A percentile compares a stretch with the other conserved stretches of the same genome.
Conservation (phyloP, 2,329 filamentous ascomycete genomes). For the Alternaria arborescens region DNA sequence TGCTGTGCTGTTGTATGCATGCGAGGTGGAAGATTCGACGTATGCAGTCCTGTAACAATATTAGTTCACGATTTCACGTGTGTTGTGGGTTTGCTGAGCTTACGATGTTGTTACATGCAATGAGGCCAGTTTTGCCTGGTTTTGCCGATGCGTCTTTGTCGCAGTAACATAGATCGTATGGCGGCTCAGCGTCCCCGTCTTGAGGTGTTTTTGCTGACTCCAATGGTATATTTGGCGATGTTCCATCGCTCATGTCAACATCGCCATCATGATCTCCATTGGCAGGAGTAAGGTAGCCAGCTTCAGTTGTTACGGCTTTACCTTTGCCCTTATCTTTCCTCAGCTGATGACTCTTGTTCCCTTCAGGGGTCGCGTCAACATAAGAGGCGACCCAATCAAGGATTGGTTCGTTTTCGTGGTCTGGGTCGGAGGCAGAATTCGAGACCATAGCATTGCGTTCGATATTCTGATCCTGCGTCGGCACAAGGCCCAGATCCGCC, state of each 20-base stretch:
- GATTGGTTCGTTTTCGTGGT: not conserved
- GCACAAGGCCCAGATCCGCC: not conserved
- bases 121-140: constrained; percentile 2
- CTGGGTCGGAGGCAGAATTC: not conserved
- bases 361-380: not conserved
- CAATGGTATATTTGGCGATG: not conserved
- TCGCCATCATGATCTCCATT: constrained; percentile 28
- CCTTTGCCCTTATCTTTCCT: constrained; percentile 15
- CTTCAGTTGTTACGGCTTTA: constrained; percentile 14
- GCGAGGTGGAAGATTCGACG: constrained; percentile 32
- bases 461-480: not conserved
- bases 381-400: not conserved
- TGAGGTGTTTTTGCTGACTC: not conserved
- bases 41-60: constrained; percentile 25
- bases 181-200: constrained; percentile 10
- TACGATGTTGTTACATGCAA: constrained; percentile 31
- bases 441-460: not conserved
- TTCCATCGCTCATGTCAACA: constrained; percentile 19
- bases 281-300: constrained; percentile 22
- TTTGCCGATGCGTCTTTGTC: constrained; percentile 24
- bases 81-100: constrained; percentile 4
- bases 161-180: constrained; percentile 31
- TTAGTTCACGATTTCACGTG: not conserved
- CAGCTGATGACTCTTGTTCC: not conserved
- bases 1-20: constrained; percentile 24